Base-by-base conservation (phyloP, 1,284 basidiomycete species). In the Cryptococcus hybrid region DNA sequence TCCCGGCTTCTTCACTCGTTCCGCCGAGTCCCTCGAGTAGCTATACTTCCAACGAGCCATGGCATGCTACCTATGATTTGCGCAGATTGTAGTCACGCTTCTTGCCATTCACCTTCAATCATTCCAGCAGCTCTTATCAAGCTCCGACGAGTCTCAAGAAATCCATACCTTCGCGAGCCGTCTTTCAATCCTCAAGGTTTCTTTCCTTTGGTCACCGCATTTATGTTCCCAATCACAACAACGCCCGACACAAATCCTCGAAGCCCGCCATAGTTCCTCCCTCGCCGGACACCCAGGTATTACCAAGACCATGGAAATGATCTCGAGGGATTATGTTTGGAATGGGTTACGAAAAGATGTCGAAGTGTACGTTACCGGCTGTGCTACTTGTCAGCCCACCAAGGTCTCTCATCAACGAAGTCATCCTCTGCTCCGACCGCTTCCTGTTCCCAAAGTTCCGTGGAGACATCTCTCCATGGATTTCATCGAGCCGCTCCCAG, bases 391-490 rank as follows among this genome's bases (percentile, higher is more conserved):
- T 61, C 76, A 79, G 52, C 75, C 79, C 45, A 72, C 66, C 38
- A 81, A 82, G 64, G 50, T 70, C 0, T n/a, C 55, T n/a, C 58
- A 66, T 11, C 67, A 72, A 36, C 52, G 49, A 24, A 68, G 67
- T 3, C 63, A 66, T 40, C 81, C 82, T 2, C 48, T 68, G 0
- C 66, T 84, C 7, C 62, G 73, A 54, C 76, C 78, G 0, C 67
- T 81, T n/a, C 69, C 68, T 1, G 74, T 81, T 9, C 79, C 80
- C 3, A 6, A 59, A 46, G 42, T 64, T 11, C 82, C 81, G 0
- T 84, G 78, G 71, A 64, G 67, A 36, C 68, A 70, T 0, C 70
- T 84, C 5, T 77, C 78, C 0, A 77, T 83, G 75, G 82, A 84
- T 59, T 73, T 80, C 50, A 82, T 84, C 36, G 70, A 72, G 5